Evolutionary conservation across 2,329 filamentous ascomycete species (phyloP), one percentile per base, ranked within the genome.

Genomic region (Saccharata proteae): DNA sequence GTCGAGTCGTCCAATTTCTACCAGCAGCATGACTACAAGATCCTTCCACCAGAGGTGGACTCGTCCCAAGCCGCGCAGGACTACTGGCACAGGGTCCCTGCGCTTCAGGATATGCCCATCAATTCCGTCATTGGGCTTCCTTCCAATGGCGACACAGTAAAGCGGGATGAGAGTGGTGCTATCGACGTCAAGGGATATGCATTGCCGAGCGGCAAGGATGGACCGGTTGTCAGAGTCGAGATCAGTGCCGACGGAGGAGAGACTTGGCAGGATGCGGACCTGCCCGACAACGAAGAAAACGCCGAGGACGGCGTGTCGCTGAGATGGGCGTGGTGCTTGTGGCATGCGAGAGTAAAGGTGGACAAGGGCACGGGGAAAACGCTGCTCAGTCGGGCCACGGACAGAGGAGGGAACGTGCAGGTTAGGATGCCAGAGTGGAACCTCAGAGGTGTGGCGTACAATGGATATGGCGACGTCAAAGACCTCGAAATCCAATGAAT

Each of bases 1-100:
- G 38, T 53, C 28, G 67, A 74, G 41, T 67, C 61, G 14, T 48
- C 52, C 4, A 73, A 70, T 40, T 62, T 65, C 46, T 75, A 74
- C 43, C 68, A 72, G 49, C 63, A 66, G 35, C 59, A 56, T 29
- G 71, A 74, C 48, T 75, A 75, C 54, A 74, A 74, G 45, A 57
- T 71, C 17, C 52, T 75, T 5, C 69, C 69, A 1, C 64, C 64
- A 0, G 58, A 69, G 20, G 67, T 60, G 0, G 52, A 57, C 8
- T 61, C 59, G 30, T 55, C 52, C 29, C 58, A 65, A 29, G 57
- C 60, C 11, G 70, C 70, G 3, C 59, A 65, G 38, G 49, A 57
- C 25, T 73, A 61, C 46, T 75, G 70, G 70, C 46, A 53, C 14
- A 54, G 48, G 11, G 58, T 62, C 1, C 59, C 62, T 0, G 54